Percentiles rank a stretch among this genome's conserved stretches.
phyloP scores from a whole-genome alignment of 1,284 basidiomycete genomes.

The Singerocomus inundabilis region DNA sequence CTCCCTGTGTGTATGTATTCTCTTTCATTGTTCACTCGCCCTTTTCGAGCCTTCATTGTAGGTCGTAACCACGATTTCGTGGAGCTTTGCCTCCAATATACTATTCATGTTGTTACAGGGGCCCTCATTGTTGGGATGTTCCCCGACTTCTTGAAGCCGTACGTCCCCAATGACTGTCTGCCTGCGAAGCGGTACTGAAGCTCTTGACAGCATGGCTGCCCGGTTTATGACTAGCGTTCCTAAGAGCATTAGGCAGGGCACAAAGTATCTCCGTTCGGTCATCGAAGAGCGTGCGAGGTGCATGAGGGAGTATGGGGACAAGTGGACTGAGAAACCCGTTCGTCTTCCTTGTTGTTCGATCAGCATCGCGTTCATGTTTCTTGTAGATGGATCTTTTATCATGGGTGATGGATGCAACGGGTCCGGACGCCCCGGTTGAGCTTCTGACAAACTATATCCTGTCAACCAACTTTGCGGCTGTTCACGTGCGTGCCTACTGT shows the following conservation, averaged over 20 bases:
- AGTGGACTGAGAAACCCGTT: constrained; percentile 40
- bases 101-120: constrained; percentile 34
- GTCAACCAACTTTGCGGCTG: constrained; percentile 40
- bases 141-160: constrained; percentile 41
- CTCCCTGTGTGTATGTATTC: constrained; percentile 37
- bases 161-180: constrained; percentile 7
- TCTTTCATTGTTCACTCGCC: too few species aligned
- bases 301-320: constrained; percentile 32
- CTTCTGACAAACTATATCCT: constrained; percentile 34
- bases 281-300: constrained; percentile 36
- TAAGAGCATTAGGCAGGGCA: constrained; percentile 5
- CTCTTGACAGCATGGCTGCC: constrained; percentile 4
- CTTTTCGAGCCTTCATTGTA: constrained; percentile 11
- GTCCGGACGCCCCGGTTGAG: too few species aligned
- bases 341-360: constrained; percentile 11
- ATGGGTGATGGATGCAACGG: too few species aligned
- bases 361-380: constrained; percentile 30
- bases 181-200: too few species aligned
- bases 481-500: constrained; percentile 30
- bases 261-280: constrained; percentile 34
- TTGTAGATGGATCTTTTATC: too few species aligned
- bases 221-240: constrained; percentile 8
- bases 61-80: constrained; percentile 41
- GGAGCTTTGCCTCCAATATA: constrained; percentile 35
- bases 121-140: constrained; percentile 33